Percentiles rank a stretch among this genome's conserved stretches.
These are phyloP conservation scores for Cucumis variabilis DNA, from an alignment of 331 rosid genomes.

Conservation along the genomic window DNA sequence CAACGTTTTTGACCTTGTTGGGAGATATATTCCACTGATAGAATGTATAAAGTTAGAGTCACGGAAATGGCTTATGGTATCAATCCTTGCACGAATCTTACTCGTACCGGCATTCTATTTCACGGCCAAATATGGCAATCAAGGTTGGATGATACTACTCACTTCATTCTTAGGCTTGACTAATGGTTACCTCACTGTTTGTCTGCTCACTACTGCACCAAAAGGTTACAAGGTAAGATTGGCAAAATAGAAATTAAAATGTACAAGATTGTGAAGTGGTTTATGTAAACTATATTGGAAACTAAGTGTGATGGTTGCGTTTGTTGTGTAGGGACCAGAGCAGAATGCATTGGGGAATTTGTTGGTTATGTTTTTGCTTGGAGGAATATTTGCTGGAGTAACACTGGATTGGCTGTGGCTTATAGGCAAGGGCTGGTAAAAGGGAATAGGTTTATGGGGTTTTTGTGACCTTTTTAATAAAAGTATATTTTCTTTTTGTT, in stretches of 20 bases:
- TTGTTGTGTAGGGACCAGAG: conserved; percentile 79
- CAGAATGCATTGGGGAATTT: conserved; percentile 95
- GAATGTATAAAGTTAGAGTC: conserved; percentile 65
- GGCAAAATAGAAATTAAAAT: neutral
- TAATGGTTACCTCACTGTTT: conserved; percentile 90
- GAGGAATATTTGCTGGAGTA: conserved; percentile 90
- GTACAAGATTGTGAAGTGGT: neutral
- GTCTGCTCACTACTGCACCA: conserved; percentile 89
- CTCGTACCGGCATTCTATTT: conserved; percentile 89
- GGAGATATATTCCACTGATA: conserved; percentile 78
- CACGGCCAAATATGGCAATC: conserved; percentile 84
- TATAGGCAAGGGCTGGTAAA: conserved; percentile 88
- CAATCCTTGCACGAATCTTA: conserved; percentile 62
- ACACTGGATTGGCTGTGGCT: conserved; percentile 94
- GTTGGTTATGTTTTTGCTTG: conserved; percentile 74
- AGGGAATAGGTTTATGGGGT: neutral
- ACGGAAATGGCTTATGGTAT: conserved; percentile 54
- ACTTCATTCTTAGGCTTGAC: conserved; percentile 84
- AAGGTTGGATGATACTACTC: conserved; percentile 92
- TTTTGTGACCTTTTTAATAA: neutral
- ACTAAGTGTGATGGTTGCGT: conserved; percentile 6
- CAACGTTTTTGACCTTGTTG: conserved; percentile 77
- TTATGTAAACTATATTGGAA: neutral
- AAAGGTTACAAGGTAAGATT: conserved; percentile 85
- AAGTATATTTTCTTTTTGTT: too few species aligned